These are phyloP conservation scores for Naganishia liquefaciens DNA, from an alignment of 1,284 basidiomycete species.

Conservation along the genomic window DNA sequence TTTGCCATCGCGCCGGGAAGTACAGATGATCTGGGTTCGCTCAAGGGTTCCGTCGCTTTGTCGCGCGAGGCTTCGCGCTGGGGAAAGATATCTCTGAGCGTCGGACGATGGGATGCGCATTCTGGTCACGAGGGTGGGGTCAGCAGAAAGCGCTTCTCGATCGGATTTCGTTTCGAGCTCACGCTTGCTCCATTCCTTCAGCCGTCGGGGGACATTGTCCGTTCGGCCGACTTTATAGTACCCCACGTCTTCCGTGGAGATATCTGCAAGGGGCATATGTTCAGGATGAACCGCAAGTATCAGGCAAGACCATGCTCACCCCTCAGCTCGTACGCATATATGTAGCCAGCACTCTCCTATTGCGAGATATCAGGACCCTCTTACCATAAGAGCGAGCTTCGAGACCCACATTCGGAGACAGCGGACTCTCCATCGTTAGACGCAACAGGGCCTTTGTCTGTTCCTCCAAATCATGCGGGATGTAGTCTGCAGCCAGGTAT, in stretches of 20 bases:
- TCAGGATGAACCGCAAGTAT: neutral
- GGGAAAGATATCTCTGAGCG: slow-evolving; percentile 51
- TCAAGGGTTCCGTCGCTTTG: neutral
- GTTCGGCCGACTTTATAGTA: slow-evolving; percentile 53
- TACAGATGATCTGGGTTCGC: slow-evolving; percentile 21
- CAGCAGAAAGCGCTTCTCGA: no score
- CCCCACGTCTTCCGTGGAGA: slow-evolving; percentile 38
- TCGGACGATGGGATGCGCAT: slow-evolving; percentile 49
- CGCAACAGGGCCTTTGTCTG: slow-evolving; percentile 52
- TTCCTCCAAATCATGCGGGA: slow-evolving; percentile 47
- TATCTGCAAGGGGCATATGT: slow-evolving; percentile 33
- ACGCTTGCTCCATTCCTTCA: slow-evolving; percentile 52
- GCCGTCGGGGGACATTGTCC: slow-evolving; percentile 51
- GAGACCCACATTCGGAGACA: slow-evolving; percentile 45
- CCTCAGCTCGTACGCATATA: slow-evolving; percentile 53
- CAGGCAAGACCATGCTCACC: slow-evolving; percentile 33
- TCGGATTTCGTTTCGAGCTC: slow-evolving; percentile 22
- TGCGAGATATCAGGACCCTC: neutral
- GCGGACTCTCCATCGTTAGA: slow-evolving; percentile 51
- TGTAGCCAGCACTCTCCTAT: slow-evolving; percentile 49
- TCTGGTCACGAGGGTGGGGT: slow-evolving; percentile 33
- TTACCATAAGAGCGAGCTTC: neutral
- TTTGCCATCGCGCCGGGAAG: slow-evolving; percentile 33
- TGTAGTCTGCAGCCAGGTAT: slow-evolving; percentile 40
- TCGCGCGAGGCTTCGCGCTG: slow-evolving; percentile 24